Base-by-base conservation (phyloP, 345 rosid species). In the Murraya paniculata region DNA sequence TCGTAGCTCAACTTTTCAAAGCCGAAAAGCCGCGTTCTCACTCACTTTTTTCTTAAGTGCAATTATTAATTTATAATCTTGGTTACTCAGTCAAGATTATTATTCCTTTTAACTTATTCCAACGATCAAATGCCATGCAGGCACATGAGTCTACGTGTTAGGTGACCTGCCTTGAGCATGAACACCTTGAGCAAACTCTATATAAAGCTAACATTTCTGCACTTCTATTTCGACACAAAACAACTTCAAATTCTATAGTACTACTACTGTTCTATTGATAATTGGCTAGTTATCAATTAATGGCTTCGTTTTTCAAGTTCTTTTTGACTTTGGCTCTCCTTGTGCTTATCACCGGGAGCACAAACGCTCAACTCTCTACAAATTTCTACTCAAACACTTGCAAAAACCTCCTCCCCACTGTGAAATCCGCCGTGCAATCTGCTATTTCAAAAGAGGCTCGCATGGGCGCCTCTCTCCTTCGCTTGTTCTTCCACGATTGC, bases 401-500 rank as follows among this genome's bases (percentile, higher is more conserved):
- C 83, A 94, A 92, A 0, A 76, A 88, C 2, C 84, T 93, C 68
- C 56, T 87, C 11, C 74, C 90, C 4, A 76, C 91, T 4, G 91
- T 95, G 39, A 81, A 73, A 78, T 77, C 96, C 0, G 72, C 79
- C 19, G 85, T 92, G 39, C 84, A 71, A 2, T 82, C 93, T 2
- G 96, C 98, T 39, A 81, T 95, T n/a, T 65, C 22, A 5, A 86
- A 79, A 9, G 89, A 93, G 85, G 67, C 89, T 50, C 81, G 94
- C 6, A 86, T 88, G 82, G 97, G 97, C 5, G 99, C 97, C 25
- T 93, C 97, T 22, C 78, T 95, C 57, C 89, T 95, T 76, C 97
- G 98, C 70, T 82, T 95, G 73, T 88, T 88, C 88, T 95, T 93
- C 90, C 98, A 93, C 19, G 98, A 95, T 56, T 95, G 98, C 77